A percentile compares a stretch with the other conserved stretches of the same genome.
Conservation (phyloP, 768 basidiomycete genomes). For the Lactifluus subvellereus region DNA sequence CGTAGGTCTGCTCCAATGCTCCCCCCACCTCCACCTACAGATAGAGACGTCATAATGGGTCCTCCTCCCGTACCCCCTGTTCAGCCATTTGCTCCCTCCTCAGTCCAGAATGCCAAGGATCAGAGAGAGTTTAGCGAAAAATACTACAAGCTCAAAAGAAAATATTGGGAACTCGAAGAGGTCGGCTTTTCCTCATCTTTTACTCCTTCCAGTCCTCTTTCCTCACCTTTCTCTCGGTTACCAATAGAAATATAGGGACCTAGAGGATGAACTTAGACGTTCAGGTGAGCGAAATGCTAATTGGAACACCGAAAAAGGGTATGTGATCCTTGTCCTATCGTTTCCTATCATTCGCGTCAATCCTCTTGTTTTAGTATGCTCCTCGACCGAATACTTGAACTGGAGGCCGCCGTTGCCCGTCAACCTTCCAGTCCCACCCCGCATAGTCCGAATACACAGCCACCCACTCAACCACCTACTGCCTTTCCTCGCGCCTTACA, state of each 20-base stretch:
- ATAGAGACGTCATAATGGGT: conserved; percentile 49
- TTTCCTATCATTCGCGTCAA: conserved; percentile 17
- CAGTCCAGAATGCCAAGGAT: conserved; percentile 33
- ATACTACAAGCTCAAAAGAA: conserved; percentile 58
- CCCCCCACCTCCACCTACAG: conserved; percentile 31
- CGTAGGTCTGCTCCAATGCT: conserved; percentile 21
- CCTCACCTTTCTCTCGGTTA: neutral
- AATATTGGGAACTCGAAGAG: conserved; percentile 65
- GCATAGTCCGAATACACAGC: conserved; percentile 22
- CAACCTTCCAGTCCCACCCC: conserved; percentile 26
- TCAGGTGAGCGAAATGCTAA: conserved; percentile 60
- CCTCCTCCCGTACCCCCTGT: conserved; percentile 40
- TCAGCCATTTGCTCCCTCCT: conserved; percentile 30
- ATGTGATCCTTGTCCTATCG: conserved; percentile 28
- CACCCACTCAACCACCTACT: conserved; percentile 35
- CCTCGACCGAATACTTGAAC: conserved; percentile 55
- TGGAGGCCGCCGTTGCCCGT: conserved; percentile 41
- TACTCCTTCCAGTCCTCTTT: neutral
- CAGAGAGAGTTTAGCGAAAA: conserved; percentile 51
- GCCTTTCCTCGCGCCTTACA: conserved; percentile 47
- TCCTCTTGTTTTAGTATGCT: conserved; percentile 37
- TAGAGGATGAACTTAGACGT: conserved; percentile 47
- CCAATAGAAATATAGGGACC: conserved; percentile 54
- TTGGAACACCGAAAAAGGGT: conserved; percentile 61
- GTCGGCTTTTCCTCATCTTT: conserved; percentile 32